Conservation (phyloP, 345 rosid species). For the Hibiscus tridactylites region DNA sequence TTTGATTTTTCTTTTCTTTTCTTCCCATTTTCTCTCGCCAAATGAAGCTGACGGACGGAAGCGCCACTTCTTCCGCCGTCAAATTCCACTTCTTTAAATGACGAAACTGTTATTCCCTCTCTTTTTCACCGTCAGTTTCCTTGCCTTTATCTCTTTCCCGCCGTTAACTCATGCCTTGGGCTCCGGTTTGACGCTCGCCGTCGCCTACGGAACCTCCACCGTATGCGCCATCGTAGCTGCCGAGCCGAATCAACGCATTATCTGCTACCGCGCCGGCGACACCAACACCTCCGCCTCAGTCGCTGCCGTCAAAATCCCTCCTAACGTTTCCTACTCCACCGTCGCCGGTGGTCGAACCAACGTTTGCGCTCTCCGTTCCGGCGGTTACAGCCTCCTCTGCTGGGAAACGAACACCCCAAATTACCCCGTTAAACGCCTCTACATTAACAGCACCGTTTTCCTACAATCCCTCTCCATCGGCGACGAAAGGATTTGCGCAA, state of each 20-base stretch:
- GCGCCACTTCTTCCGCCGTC: conserved; percentile 20
- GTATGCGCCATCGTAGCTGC: conserved; percentile 52
- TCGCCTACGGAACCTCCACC: conserved; percentile 34
- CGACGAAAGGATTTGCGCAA: not conserved
- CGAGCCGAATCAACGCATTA: conserved; percentile 20
- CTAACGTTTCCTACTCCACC: conserved; percentile 40
- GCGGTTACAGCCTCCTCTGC: conserved; percentile 40
- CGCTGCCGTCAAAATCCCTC: conserved; percentile 16
- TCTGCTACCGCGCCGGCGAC: conserved; percentile 30
- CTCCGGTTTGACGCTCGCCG: conserved; percentile 50
- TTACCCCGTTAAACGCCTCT: not conserved
- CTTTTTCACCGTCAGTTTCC: conserved; percentile 5
- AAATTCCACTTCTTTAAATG: conserved; percentile 34
- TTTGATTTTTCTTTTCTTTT: not conserved
- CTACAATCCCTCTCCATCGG: not conserved
- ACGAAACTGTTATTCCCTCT: conserved; percentile 21
- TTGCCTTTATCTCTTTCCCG: conserved; percentile 1
- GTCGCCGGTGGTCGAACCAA: conserved; percentile 40
- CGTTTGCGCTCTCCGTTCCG: conserved; percentile 51
- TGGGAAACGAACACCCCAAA: conserved; percentile 30
- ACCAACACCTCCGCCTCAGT: not conserved
- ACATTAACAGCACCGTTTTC: not conserved
- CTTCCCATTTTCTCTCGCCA: conserved; percentile 3
- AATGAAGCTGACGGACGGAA: conserved; percentile 42
- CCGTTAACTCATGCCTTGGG: conserved; percentile 37